A percentile compares a stretch with the other conserved stretches of the same genome.
These are phyloP conservation scores for Aspergillus amoenus DNA, from an alignment of 2,329 filamentous ascomycete species.

Conservation along the genomic window DNA sequence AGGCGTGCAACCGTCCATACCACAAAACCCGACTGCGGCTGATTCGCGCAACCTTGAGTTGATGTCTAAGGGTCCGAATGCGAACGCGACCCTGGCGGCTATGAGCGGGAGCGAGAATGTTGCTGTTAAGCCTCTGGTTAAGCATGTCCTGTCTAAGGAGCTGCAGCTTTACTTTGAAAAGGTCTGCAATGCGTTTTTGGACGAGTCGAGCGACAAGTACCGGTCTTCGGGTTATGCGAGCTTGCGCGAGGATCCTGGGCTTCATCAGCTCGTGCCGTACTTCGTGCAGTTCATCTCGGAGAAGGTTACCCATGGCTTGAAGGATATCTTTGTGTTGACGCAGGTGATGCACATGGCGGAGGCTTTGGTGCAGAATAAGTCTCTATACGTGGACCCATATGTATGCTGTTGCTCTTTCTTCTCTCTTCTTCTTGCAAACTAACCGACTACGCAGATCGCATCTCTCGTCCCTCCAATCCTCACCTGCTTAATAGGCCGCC, in stretches of 20 bases:
- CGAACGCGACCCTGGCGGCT: conserved; percentile 80
- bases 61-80: conserved; percentile 83
- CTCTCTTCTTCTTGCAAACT: not conserved
- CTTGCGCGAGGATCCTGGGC: conserved; percentile 81
- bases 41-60: conserved; percentile 83
- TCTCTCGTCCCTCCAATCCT: conserved; percentile 81
- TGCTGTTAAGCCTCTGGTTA: conserved; percentile 83
- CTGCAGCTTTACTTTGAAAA: conserved; percentile 96
- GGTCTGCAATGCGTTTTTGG: conserved; percentile 82
- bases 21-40: conserved; percentile 87
- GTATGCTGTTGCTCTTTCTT: conserved; percentile 35
- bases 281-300: conserved; percentile 95
- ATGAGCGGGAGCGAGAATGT: conserved; percentile 81
- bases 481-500: conserved; percentile 84
- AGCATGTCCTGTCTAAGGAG: conserved; percentile 94
- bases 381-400: conserved; percentile 72
- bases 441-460: conserved; percentile 48
- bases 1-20: conserved; percentile 93
- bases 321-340: conserved; percentile 82
- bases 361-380: conserved; percentile 78
- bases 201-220: conserved; percentile 83
- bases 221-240: conserved; percentile 83
- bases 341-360: conserved; percentile 91
- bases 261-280: conserved; percentile 94
- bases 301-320: conserved; percentile 90